Base-by-base conservation (phyloP, 371 early-diverging fungal species). In the Circinella umbellata region DNA sequence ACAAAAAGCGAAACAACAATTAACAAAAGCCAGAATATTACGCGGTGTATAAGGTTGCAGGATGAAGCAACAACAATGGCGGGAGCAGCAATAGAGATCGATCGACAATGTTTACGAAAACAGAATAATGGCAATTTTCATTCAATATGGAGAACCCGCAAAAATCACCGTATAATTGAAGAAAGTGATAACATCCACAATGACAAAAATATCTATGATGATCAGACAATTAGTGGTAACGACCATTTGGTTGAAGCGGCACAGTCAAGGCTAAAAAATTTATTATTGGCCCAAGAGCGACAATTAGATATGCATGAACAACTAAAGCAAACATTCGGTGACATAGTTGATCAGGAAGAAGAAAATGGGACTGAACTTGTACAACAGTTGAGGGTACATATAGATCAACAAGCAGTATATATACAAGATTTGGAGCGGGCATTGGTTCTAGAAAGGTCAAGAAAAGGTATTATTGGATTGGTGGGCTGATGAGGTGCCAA, bases 1-100 rank as follows among this genome's bases (percentile, higher is more conserved):
- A 64, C 48, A 34, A 48, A 64, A 34, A 64, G 65, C 17, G 65
- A 64, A 34, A 63, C 63, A 64, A 53, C 53, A 53, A 63, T 13
- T 47, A 51, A 13, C 15, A 17, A 17, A 5, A 6, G 5, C 15
- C 2, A n/a, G 8, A 51, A 51, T 39, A 27, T 18, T 39, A 20
- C 42, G 11, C 39, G 51, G 3, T 11, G 15, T 7, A 14, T n/a
- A 20, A 15, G 18, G 11, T 15, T 47, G 15, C 35, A 15, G 7
- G 49, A 51, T 46, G 27, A 18, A 10, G 51, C 65, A n/a, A n/a
- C 36, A 51, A 37, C 65, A 49, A 53, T 39, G 38, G 62, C 60
- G 4, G 20, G 10, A n/a, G 17, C 14, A 39, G 46, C 38, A 61
- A 34, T 20, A 64, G 34, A 57, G 27, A 6, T 27, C 57, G 35